A percentile compares a stretch with the other conserved stretches of the same genome.
Evolutionary conservation across 768 basidiomycete genomes (phyloP).

Genomic region (Hortiboletus flavorubellus): DNA sequence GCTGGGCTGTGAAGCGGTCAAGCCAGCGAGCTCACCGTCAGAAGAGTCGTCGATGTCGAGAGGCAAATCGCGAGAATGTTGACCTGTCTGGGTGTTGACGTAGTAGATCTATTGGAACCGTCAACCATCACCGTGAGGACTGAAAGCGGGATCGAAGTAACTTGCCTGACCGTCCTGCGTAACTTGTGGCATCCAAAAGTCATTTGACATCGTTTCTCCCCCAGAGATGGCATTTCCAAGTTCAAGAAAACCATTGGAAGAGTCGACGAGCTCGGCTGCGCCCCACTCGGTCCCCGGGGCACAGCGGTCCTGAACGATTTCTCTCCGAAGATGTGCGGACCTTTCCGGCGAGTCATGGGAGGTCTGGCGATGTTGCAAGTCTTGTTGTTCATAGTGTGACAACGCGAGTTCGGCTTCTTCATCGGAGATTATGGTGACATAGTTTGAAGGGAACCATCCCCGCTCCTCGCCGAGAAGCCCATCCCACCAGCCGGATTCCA

Average conservation of each 20-base stretch:
- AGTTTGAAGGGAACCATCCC: constrained; percentile 98
- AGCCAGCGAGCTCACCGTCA: constrained; percentile 58
- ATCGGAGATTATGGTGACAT: constrained; percentile 75
- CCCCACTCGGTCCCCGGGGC: constrained; percentile 49
- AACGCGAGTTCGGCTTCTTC: constrained; percentile 75
- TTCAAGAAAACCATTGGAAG: constrained; percentile 40
- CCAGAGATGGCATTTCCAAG: constrained; percentile 26
- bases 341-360: constrained; percentile 15
- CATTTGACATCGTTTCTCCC: constrained; percentile 46
- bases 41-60: constrained; percentile 63
- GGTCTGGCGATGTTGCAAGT: constrained; percentile 10
- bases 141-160: constrained; percentile 5
- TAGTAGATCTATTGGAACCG: constrained; percentile 77
- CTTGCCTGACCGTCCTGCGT: constrained; percentile 79
- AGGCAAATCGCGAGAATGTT: constrained; percentile 83
- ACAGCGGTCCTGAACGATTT: constrained; percentile 25
- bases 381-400: constrained; percentile 27
- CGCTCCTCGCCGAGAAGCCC: constrained; percentile 85
- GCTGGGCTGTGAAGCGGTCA: constrained; percentile 51
- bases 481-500: constrained; percentile 99
- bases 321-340: constrained; percentile 6
- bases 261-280: constrained; percentile 11
- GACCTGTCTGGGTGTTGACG: constrained; percentile 84
- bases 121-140: not conserved
- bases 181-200: constrained; percentile 91